Conservation (phyloP, 441 rosid genomes). For the Erysimum cheiri region DNA sequence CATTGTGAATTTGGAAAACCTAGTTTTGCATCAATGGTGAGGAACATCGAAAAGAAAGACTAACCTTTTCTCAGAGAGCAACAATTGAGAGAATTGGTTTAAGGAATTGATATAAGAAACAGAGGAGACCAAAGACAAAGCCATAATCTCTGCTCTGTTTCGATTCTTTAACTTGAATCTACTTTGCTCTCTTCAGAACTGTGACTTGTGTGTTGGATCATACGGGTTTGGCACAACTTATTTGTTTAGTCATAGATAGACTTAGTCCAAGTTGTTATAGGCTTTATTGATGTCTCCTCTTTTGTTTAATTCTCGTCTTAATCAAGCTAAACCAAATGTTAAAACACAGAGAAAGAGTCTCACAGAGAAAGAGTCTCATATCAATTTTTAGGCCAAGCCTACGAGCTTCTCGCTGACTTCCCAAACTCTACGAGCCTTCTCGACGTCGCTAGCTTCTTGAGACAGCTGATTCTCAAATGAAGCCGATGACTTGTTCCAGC, state of each 20-base stretch:
- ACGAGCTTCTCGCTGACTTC: constrained; percentile 84
- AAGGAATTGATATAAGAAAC: constrained; percentile 28
- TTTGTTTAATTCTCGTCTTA: constrained; percentile 5
- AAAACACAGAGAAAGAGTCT: no score
- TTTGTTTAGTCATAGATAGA: constrained; percentile 17
- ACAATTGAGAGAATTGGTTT: constrained; percentile 16
- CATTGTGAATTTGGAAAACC: not conserved
- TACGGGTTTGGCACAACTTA: constrained; percentile 2
- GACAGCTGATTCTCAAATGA: constrained; percentile 84
- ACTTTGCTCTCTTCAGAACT: constrained; percentile 26
- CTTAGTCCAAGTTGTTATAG: constrained; percentile 3
- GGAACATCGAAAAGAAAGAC: constrained; percentile 9
- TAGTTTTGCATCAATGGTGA: not conserved
- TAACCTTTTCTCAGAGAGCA: constrained; percentile 26
- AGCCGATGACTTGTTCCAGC: constrained; percentile 84
- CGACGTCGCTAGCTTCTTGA: constrained; percentile 70
- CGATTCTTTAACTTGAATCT: constrained; percentile 7
- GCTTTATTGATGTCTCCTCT: constrained; percentile 24
- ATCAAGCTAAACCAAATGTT: not conserved
- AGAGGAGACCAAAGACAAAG: constrained; percentile 41
- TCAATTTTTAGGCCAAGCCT: constrained; percentile 56
- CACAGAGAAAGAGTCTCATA: not conserved
- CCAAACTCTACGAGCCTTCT: constrained; percentile 76
- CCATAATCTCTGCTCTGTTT: constrained; percentile 29
- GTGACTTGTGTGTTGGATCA: constrained; percentile 25